Evolutionary conservation across 305 asterid species (phyloP).

Genomic region (Fraxinus ornus): DNA sequence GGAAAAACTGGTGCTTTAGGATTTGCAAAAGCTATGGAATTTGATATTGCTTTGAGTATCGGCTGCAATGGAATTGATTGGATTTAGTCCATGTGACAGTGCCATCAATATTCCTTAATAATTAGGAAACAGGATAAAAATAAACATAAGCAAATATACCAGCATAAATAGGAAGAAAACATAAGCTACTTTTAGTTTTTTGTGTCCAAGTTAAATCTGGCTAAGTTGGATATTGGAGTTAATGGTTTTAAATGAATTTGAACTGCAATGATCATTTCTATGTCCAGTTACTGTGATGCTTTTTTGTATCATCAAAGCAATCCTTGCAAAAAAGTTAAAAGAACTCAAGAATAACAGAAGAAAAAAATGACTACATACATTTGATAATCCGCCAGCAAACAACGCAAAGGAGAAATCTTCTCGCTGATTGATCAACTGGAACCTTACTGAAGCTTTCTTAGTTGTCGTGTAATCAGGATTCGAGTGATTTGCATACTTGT

Average conservation of each 20-base stretch:
- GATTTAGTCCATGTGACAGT: background rate
- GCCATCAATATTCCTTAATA: background rate
- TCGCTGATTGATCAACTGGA: slow-evolving; percentile 46
- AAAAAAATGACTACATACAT: slow-evolving; percentile 16
- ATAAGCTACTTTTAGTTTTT: background rate
- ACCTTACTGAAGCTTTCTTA: slow-evolving; percentile 31
- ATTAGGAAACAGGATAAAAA: background rate
- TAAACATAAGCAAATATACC: background rate
- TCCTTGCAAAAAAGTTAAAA: background rate
- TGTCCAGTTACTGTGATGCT: background rate
- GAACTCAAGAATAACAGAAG: background rate
- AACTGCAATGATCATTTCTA: background rate
- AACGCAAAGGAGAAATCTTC: slow-evolving; percentile 48
- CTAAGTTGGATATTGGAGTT: background rate
- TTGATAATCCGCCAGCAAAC: slow-evolving; percentile 40
- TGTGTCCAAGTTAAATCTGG: background rate
- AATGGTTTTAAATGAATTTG: background rate
- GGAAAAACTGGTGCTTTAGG: slow-evolving; percentile 49
- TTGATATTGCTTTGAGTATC: slow-evolving; percentile 36
- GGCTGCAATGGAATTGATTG: slow-evolving; percentile 31
- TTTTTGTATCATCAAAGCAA: background rate
- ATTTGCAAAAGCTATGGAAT: slow-evolving; percentile 34
- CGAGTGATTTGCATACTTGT: slow-evolving; percentile 38
- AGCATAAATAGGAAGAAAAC: background rate
- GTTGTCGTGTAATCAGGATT: slow-evolving; percentile 25